phyloP scores from a whole-genome alignment of 305 asterid genomes.

The Andrographis paniculata region DNA sequence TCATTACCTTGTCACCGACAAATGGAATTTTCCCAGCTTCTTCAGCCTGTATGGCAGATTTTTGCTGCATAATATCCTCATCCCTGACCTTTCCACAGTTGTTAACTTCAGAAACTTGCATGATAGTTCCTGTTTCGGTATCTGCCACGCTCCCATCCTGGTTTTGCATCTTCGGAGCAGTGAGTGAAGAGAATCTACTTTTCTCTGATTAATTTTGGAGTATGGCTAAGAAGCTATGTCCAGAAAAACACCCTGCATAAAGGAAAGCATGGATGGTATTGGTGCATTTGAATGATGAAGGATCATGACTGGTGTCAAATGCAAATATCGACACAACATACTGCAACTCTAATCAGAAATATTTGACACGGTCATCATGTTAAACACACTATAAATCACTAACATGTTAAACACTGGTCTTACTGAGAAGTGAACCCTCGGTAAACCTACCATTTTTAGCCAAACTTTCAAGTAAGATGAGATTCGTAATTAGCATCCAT shows the following conservation, averaged over 20 bases:
- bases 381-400: too few relatives aligned
- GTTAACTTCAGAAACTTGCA: constrained; percentile 35
- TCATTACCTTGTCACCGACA: constrained; percentile 80
- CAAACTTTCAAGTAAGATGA: too few relatives aligned
- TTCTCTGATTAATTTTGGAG: constrained; percentile 7
- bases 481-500: too few relatives aligned
- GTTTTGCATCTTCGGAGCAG: constrained; percentile 42
- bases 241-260: constrained; percentile 17
- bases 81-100: constrained; percentile 58
- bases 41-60: constrained; percentile 47
- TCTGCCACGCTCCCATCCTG: constrained; percentile 36
- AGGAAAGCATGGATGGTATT: constrained; percentile 8
- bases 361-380: too few relatives aligned
- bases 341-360: too few relatives aligned
- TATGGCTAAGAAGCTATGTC: constrained; percentile 10
- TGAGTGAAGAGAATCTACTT: constrained; percentile 10
- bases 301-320: too few relatives aligned
- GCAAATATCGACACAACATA: too few relatives aligned
- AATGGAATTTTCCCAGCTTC: constrained; percentile 67
- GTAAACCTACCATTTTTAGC: too few relatives aligned
- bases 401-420: too few relatives aligned
- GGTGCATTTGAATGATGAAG: too few relatives aligned
- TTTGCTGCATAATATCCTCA: constrained; percentile 72
- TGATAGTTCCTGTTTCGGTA: constrained; percentile 29
- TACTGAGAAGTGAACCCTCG: too few relatives aligned